Evolutionary conservation across 805 yeast species (phyloP).

Genomic region (Zygoascus ofunaensis): DNA sequence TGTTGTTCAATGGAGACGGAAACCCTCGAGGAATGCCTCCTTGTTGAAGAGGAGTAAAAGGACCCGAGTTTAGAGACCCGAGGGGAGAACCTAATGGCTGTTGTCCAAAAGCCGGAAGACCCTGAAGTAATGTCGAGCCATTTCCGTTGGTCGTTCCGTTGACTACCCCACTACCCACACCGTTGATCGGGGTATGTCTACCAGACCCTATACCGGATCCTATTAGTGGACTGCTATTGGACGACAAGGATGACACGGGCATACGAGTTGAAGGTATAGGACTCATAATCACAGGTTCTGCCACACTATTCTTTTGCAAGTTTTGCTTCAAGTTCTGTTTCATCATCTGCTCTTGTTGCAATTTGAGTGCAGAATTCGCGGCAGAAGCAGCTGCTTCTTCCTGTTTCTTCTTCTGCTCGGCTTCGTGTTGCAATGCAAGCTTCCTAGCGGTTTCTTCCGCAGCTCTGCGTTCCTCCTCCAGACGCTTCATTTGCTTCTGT

Average conservation of each 20-base stretch:
- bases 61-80: neutral
- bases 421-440: conserved; percentile 1
- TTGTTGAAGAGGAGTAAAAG: neutral
- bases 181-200: too few relatives aligned
- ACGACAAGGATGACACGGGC: too few relatives aligned
- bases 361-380: conserved; percentile 4
- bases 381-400: neutral
- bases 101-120: neutral
- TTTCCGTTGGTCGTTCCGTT: neutral
- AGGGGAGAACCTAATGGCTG: neutral
- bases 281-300: neutral
- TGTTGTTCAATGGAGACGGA: neutral
- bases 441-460: conserved; percentile 9
- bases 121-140: neutral
- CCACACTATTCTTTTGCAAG: neutral
- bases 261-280: neutral
- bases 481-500: conserved; percentile 8
- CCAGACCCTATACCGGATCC: too few relatives aligned
- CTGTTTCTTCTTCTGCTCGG: neutral
- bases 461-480: conserved; percentile 11
- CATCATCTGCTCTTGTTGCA: conserved; percentile 6
- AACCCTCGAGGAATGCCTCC: neutral
- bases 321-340: conserved; percentile 10
- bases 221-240: too few relatives aligned
- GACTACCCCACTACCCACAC: neutral